Conservation (phyloP, 257 asterid genomes). For the Solanum sejunctum region DNA sequence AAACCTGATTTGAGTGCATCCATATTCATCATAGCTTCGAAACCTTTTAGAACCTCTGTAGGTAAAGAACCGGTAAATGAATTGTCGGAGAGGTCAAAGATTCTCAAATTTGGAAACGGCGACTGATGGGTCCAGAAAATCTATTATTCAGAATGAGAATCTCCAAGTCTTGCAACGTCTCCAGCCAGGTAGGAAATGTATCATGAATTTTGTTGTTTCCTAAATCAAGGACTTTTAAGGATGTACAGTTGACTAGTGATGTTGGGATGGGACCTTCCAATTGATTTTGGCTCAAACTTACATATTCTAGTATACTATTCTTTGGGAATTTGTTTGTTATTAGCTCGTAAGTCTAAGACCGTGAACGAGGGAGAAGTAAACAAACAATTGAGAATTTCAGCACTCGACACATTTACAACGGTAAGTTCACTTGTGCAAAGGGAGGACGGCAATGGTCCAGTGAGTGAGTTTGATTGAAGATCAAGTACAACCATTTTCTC, state of each 20-base stretch:
- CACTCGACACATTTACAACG: not conserved
- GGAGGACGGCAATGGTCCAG: not conserved
- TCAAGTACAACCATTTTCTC: not conserved
- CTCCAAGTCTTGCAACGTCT: not conserved
- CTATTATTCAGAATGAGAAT: not conserved
- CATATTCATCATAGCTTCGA: not conserved
- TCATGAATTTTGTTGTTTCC: not conserved
- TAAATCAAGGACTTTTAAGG: not conserved
- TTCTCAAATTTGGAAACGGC: not conserved
- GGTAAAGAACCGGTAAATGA: not conserved
- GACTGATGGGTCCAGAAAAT: not conserved
- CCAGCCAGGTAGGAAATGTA: not conserved
- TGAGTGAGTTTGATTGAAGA: not conserved
- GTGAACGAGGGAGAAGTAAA: fast-evolving
- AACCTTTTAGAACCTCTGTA: not conserved
- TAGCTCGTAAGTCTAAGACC: not conserved
- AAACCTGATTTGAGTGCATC: not conserved
- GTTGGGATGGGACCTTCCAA: not conserved
- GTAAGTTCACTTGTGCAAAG: fast-evolving
- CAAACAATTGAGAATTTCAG: not conserved
- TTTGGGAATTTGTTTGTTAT: not conserved
- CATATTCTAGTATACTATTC: fast-evolving
- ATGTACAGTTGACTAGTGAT: not conserved
- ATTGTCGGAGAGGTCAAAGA: not conserved
- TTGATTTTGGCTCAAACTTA: not conserved